Evolutionary conservation across 2,329 filamentous ascomycete species (phyloP), one percentile per base, ranked within the genome.

Genomic region (Huntiella omanensis): DNA sequence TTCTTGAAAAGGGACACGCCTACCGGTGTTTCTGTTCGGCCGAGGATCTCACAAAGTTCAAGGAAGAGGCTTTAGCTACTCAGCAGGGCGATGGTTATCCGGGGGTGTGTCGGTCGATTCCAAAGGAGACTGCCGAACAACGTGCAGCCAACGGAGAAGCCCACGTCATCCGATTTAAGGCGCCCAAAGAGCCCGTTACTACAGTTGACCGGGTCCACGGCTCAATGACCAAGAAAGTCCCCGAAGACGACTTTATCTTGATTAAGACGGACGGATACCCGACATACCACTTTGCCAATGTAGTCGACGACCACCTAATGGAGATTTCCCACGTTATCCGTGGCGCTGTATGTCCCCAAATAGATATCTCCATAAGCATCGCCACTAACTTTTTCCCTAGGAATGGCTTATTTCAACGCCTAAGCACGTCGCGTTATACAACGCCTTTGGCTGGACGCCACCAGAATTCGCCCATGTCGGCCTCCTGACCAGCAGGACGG

Each of bases 341-440:
- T 37, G 91, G 88, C 45, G 80, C 81, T 19, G 79, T 82, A 62
- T 55, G 71, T 61, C 28, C 8, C 4, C 3, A 3, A 4, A 11
- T 34, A 15, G 16, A 33, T 28, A 2, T 22, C 12, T 16, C 15
- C 34, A 51, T 12, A 4, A 28, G n/a, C 17, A 12, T 28, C 4
- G 4, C n/a, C 34, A 17, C 17, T 51, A 8, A 45, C 45, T 7
- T 3, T 33, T 19, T 4, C 33, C 32, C 45, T 45, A 83, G 70
- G 91, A 98, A 71, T 98, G 91, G 91, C 81, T 98, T 64, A 76
- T 88, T 33, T 94, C 87, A 0, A 96, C 91, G 0, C 86, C 87
- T 1, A 83, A 71, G 51, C 75, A 79, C 54, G 59, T 75, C 37
- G 67, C 71, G 37, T 59, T 91, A n/a, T 91, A 91, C 58, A 62